These are phyloP conservation scores for Pleurotus eryngii DNA, from an alignment of 768 basidiomycete species.

Conservation along the genomic window DNA sequence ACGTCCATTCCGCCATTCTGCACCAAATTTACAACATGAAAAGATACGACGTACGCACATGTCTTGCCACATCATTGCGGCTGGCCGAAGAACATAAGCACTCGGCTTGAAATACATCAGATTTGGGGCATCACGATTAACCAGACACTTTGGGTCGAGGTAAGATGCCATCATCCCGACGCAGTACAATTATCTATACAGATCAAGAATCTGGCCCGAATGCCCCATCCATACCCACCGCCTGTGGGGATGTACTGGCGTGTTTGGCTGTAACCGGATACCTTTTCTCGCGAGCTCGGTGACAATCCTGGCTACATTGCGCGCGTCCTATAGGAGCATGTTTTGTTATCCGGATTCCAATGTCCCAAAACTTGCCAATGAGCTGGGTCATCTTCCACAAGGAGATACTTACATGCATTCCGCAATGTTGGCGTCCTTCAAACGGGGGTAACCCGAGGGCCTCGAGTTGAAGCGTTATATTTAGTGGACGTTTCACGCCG, in stretches of 20 bases:
- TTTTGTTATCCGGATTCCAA: conserved; percentile 1
- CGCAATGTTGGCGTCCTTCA: conserved; percentile 81
- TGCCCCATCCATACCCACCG: conserved; percentile 90
- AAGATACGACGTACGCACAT: no score
- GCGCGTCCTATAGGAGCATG: conserved; percentile 61
- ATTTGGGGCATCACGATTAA: no score
- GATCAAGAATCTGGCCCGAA: conserved; percentile 62
- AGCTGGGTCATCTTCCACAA: conserved; percentile 10
- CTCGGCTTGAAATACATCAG: no score
- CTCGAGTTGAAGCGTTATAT: conserved; percentile 72
- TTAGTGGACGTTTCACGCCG: conserved; percentile 41
- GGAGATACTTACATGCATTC: conserved; percentile 75
- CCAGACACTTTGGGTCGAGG: no score
- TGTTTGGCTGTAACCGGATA: conserved; percentile 70
- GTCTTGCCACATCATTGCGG: no score
- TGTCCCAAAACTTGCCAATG: conserved; percentile 8
- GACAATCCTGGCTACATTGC: conserved; percentile 83
- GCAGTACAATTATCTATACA: neutral
- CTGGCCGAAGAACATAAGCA: no score
- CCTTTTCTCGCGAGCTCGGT: conserved; percentile 72
- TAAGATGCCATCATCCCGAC: neutral
- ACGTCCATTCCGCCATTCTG: conserved; percentile 3
- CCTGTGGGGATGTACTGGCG: conserved; percentile 56
- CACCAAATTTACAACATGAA: no score
- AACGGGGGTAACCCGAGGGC: conserved; percentile 73